These are phyloP conservation scores for Ophioceras dolichostomum DNA, from an alignment of 2,329 filamentous ascomycete species.

Conservation along the genomic window DNA sequence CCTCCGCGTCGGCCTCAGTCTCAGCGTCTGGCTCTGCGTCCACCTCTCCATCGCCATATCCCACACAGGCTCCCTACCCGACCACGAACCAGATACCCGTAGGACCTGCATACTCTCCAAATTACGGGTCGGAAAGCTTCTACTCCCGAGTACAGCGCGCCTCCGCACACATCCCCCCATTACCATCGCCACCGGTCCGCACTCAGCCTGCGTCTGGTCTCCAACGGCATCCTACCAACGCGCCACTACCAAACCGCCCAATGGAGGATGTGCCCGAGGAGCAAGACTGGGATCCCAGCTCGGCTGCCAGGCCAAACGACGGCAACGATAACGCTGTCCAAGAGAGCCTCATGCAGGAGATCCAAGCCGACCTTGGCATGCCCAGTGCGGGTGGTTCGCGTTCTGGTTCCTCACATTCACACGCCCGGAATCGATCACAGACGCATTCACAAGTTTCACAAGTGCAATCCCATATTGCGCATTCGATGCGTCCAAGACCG, in stretches of 20 bases:
- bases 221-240: conserved; percentile 45
- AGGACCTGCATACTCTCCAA: conserved; percentile 37
- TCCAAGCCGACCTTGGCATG: conserved; percentile 39
- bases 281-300: conserved; percentile 26
- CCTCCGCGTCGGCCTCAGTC: conserved; percentile 8
- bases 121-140: conserved; percentile 32
- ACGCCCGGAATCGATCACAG: too few relatives aligned
- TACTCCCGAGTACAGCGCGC: conserved; percentile 32
- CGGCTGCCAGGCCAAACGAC: conserved; percentile 14
- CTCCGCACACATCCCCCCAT: conserved; percentile 35
- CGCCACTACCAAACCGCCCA: conserved; percentile 43
- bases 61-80: conserved; percentile 37
- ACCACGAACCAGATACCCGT: conserved; percentile 38
- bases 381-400: conserved; percentile 2
- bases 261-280: conserved; percentile 31
- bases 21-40: conserved; percentile 11
- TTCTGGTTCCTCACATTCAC: too few relatives aligned
- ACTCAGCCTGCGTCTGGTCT: conserved; percentile 37
- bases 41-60: conserved; percentile 18
- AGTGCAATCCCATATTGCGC: too few relatives aligned
- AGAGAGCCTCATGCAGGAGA: conserved; percentile 44
- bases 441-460: too few relatives aligned
- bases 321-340: conserved; percentile 29
- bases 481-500: conserved; percentile 26
- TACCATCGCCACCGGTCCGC: conserved; percentile 28